These are phyloP conservation scores for Arabis alpina DNA, from an alignment of 345 rosid genomes.

Conservation along the genomic window DNA sequence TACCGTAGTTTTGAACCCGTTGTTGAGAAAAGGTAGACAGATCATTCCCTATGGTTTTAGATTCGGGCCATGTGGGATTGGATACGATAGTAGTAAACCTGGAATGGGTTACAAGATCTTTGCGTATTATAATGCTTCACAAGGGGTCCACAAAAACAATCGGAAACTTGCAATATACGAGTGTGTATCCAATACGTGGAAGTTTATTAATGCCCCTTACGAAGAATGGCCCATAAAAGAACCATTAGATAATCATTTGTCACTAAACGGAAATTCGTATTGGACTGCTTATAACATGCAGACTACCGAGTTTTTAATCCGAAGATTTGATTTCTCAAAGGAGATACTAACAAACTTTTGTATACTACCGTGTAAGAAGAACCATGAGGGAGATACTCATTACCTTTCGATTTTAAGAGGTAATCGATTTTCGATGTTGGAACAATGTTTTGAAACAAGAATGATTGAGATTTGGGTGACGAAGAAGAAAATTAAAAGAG, in stretches of 20 bases:
- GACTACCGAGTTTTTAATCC: background rate
- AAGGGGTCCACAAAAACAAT: background rate
- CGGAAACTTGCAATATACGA: background rate
- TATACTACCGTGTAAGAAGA: constrained; percentile 1
- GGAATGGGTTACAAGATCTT: background rate
- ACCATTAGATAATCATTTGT: background rate
- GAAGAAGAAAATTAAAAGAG: background rate
- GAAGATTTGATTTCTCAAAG: background rate
- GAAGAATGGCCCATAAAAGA: background rate
- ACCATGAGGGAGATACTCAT: background rate
- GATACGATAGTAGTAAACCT: background rate
- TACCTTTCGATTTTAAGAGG: background rate
- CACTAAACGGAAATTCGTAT: background rate
- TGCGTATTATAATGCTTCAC: background rate
- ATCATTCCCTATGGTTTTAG: background rate
- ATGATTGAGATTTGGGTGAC: constrained; percentile 19
- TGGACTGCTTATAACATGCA: constrained; percentile 10
- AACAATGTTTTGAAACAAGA: background rate
- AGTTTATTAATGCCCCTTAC: background rate
- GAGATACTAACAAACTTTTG: background rate
- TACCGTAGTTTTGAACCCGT: background rate
- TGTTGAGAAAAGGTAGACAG: background rate
- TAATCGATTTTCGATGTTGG: constrained; percentile 5
- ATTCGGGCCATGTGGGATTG: background rate
- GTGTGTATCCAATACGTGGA: background rate